phyloP scores from a whole-genome alignment of 768 basidiomycete species.

The Daedalea quercina region DNA sequence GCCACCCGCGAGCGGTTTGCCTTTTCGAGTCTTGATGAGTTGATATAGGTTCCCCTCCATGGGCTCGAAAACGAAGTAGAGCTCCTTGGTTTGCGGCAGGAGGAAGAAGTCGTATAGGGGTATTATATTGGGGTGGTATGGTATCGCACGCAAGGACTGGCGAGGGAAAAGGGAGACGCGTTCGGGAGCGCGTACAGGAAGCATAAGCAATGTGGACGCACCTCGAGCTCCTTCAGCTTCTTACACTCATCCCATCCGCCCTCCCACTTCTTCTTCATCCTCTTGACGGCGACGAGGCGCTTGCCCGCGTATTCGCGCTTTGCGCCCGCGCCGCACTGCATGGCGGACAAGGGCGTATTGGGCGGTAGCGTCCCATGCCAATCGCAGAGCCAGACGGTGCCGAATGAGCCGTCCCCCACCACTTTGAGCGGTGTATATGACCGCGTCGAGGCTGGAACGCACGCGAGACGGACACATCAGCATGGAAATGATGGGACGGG shows the following conservation, averaged over 20 bases:
- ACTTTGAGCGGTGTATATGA: constrained; percentile 94
- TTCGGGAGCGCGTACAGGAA: constrained; percentile 6
- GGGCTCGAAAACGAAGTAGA: constrained; percentile 99
- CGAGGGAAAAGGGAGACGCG: constrained; percentile 10
- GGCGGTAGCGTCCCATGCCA: constrained; percentile 96
- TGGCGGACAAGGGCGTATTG: constrained; percentile 85
- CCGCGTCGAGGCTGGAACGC: constrained; percentile 62
- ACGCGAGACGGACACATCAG: neutral
- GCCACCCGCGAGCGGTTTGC: constrained; percentile 92
- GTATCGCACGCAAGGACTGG: constrained; percentile 90
- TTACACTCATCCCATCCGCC: constrained; percentile 98
- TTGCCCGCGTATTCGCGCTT: constrained; percentile 93
- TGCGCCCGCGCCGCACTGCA: constrained; percentile 92
- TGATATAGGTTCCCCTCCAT: constrained; percentile 99
- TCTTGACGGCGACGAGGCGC: constrained; percentile 92
- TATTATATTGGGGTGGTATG: constrained; percentile 95
- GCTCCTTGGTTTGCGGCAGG: constrained; percentile 89
- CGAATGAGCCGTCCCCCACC: constrained; percentile 97
- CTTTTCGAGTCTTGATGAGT: constrained; percentile 95
- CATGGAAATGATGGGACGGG: constrained; percentile 9
- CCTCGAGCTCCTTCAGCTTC: constrained; percentile 92
- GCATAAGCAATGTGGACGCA: constrained; percentile 33
- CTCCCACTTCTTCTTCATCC: constrained; percentile 98
- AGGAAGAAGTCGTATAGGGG: constrained; percentile 99
- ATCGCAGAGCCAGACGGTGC: constrained; percentile 97